Base-by-base conservation (phyloP, 768 basidiomycete species). In the Hebeloma cylindrosporum region DNA sequence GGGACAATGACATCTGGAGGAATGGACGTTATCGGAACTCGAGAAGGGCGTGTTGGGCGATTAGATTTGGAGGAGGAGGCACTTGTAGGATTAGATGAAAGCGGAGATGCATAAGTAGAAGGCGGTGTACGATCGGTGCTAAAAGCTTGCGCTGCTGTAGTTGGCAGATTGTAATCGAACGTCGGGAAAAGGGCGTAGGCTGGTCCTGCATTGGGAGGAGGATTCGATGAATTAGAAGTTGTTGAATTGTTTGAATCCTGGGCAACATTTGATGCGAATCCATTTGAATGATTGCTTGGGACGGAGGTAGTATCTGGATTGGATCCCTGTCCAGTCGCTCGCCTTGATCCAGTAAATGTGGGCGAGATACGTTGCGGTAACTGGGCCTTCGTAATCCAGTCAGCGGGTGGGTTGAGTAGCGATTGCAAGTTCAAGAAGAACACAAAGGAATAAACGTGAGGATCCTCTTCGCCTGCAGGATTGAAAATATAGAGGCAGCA, bases 401-500 rank as follows among this genome's bases (percentile, higher is more conserved):
- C 58, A 7, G 54, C 49, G 2, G 62, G 62, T 7, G 64, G 63
- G 18, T 66, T 56, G 5, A 66, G 48, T 29, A 80, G 66, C 7
- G 69, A 70, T 38, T 67, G 64, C 13, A 73, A 56, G 48, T 74
- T 72, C 36, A 77, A 50, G 54, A 78, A 78, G 54, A 78, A 78
- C 1, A 74, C 73, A 42, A 76, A 78, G 9, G 71, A 70, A 32
- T 72, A 67, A 2, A 75, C 69, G 13, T 69, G 61, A 20, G 66
- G 65, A 37, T 63, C 66, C 26, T 68, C 70, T 8, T 65, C 62
- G 25, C 57, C 58, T 17, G 65, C 57, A 13, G 72, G 71, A 36
- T 73, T 67, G 57, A 70, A 69, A 37, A 78, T 66, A 47, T 74
- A 74, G 11, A 76, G 50, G 50, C 72, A 75, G 51, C 73, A 77